A percentile compares a stretch with the other conserved stretches of the same genome.
These are phyloP conservation scores for Eimeria sp. DNA, from an alignment of 169 alveolate species.

Conservation along the genomic window DNA sequence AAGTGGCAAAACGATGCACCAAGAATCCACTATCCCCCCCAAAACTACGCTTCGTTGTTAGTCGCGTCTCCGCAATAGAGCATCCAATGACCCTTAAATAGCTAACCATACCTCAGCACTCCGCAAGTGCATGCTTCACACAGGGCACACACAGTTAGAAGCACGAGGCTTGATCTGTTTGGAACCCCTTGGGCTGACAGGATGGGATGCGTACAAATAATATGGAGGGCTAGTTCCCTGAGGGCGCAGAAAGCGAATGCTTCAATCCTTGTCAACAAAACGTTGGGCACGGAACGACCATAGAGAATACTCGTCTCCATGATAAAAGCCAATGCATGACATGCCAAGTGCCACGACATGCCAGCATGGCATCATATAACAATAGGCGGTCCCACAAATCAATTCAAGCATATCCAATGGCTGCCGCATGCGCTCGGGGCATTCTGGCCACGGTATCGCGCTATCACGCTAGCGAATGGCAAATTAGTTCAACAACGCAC, in stretches of 20 bases:
- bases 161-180: background rate
- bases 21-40: background rate
- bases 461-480: background rate
- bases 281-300: background rate
- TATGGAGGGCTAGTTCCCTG: background rate
- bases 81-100: background rate
- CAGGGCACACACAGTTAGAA: background rate
- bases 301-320: background rate
- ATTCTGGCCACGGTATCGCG: background rate
- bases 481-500: background rate
- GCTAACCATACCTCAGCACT: background rate
- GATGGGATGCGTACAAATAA: too few relatives aligned
- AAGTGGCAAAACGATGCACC: background rate
- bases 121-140: background rate
- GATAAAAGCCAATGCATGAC: background rate
- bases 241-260: background rate
- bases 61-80: background rate
- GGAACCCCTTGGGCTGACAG: too few relatives aligned
- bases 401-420: background rate
- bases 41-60: background rate
- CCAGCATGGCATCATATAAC: background rate
- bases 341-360: background rate
- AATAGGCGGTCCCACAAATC: background rate
- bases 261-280: background rate
- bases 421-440: background rate